These are phyloP conservation scores for Phylloporus sp. DNA, from an alignment of 768 basidiomycete species.

Conservation along the genomic window DNA sequence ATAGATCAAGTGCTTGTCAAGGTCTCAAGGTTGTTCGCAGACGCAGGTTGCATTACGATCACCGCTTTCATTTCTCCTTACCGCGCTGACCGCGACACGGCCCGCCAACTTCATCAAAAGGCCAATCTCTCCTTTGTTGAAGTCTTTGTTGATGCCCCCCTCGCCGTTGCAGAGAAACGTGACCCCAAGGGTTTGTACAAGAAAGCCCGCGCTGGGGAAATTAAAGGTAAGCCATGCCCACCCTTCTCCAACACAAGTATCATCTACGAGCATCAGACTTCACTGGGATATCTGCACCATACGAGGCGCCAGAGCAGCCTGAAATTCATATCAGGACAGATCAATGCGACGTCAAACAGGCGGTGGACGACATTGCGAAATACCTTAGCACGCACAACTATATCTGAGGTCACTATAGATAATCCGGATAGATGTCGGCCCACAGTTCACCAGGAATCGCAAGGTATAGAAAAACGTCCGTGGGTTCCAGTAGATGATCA, in stretches of 20 bases:
- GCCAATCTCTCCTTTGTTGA: slow-evolving; percentile 82
- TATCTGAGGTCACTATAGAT: slow-evolving; percentile 35
- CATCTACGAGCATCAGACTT: slow-evolving; percentile 62
- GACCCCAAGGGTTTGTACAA: slow-evolving; percentile 98
- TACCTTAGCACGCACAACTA: slow-evolving; percentile 72
- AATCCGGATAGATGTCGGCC: slow-evolving; percentile 11
- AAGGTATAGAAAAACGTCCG: slow-evolving; percentile 9
- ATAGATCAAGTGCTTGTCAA: slow-evolving; percentile 28
- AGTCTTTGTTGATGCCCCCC: slow-evolving; percentile 91
- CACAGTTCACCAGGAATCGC: slow-evolving; percentile 9
- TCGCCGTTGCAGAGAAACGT: slow-evolving; percentile 81
- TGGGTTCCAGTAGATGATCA: slow-evolving; percentile 18
- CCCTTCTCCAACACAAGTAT: background rate
- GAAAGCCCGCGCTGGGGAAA: slow-evolving; percentile 92
- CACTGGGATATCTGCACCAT: slow-evolving; percentile 96
- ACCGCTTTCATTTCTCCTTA: slow-evolving; percentile 99
- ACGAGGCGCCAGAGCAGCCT: slow-evolving; percentile 80
- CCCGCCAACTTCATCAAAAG: slow-evolving; percentile 76
- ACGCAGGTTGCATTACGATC: slow-evolving; percentile 78
- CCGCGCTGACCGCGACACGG: slow-evolving; percentile 75
- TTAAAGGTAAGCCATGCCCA: slow-evolving; percentile 65
- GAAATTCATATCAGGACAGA: slow-evolving; percentile 93
- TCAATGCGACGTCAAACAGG: slow-evolving; percentile 69
- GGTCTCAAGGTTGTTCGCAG: slow-evolving; percentile 94
- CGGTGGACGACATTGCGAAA: slow-evolving; percentile 72